Evolutionary conservation across 805 yeast genomes (phyloP), one percentile per base, ranked within the genome.

Genomic region (Brettanomyces naardenensis): DNA sequence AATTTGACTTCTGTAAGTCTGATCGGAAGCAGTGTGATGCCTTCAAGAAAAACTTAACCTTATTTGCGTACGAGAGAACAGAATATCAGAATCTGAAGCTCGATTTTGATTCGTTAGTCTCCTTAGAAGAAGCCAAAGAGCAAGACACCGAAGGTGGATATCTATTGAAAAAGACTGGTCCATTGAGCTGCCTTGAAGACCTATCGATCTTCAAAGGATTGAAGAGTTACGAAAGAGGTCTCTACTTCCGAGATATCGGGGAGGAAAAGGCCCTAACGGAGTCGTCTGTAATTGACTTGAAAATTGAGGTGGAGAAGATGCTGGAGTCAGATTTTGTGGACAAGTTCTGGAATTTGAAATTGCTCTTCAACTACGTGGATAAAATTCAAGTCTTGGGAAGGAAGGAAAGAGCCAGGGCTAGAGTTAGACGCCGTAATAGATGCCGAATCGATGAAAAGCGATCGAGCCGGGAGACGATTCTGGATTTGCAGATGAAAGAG

Each of bases 341-440:
- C 34, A 84, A 80, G 38, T 56, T 81, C 37, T 75, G 84, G 79
- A 79, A 77, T 46, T 56, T 81, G 41, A 71, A 71, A 42, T 53
- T 82, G 35, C 55, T 82, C 6, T 78, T 82, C 58, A 71, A 78
- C 13, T 82, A 66, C 58, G 67, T 73, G 29, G 85, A 80, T 39
- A 56, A 61, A 35, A n/a, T 44, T 59, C 38, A 35, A 5, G 36
- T 36, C 26, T 31, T 31, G 14, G 37, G 20, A 25, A 37, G 38
- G 38, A 26, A 19, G 23, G 19, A 21, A n/a, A 7, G 26, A 23
- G 11, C 11, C 7, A 7, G 11, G 26, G 26, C 26, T 9, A 23
- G 26, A 23, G 11, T 7, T 48, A 48, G 20, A 9, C 5, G 27
- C 5, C 6, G 6, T 7, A 31, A 21, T 15, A 31, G 22, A 14